phyloP scores from a whole-genome alignment of 2,329 filamentous ascomycete species.

The Clarireedia paspali region DNA sequence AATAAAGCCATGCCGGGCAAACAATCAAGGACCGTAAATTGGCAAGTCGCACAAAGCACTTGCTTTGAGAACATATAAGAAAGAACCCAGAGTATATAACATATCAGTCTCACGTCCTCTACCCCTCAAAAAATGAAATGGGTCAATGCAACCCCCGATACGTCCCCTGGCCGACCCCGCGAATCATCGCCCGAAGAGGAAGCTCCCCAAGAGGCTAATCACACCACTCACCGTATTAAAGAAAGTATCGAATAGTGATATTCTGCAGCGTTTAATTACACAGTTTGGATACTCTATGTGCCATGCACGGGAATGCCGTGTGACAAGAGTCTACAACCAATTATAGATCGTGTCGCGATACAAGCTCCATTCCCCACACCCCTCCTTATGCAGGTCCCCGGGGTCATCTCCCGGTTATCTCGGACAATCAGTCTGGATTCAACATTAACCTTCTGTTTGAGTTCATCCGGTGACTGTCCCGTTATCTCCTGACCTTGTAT shows the following conservation, averaged over 20 bases:
- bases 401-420: not conserved
- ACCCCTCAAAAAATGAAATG: not conserved
- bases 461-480: not conserved
- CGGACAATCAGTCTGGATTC: not conserved
- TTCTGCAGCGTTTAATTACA: not conserved
- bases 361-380: not conserved
- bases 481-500: not conserved
- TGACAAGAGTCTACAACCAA: not conserved
- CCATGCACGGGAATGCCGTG: slow-evolving; percentile 1
- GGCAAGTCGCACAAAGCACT: not conserved
- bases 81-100: not conserved
- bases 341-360: not conserved
- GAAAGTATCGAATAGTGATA: too few relatives aligned
- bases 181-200: slow-evolving; percentile 2
- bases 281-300: slow-evolving; percentile 1
- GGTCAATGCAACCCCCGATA: not conserved
- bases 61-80: not conserved
- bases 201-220: not conserved
- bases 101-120: not conserved
- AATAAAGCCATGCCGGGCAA: slow-evolving; percentile 9
- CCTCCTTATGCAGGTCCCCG: slow-evolving; percentile 1
- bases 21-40: not conserved
- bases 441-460: not conserved
- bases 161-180: not conserved
- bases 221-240: not conserved